A percentile compares a stretch with the other conserved stretches of the same genome.
Evolutionary conservation across 2,329 filamentous ascomycete genomes (phyloP).

Genomic region (Diaporthe ampelina): DNA sequence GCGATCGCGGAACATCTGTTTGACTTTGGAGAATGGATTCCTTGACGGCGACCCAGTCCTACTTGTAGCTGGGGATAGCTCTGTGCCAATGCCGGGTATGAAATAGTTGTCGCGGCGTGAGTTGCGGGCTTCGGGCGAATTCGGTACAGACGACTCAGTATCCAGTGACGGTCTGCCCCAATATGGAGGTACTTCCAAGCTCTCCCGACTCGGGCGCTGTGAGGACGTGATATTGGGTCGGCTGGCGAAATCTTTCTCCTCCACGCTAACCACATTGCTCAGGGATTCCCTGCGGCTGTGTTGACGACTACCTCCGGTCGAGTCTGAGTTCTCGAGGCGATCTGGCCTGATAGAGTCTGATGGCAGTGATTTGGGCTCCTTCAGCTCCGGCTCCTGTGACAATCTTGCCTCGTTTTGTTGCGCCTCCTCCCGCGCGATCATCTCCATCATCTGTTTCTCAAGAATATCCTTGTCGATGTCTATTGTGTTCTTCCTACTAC

Average conservation of each 20-base stretch:
- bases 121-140: constrained; percentile 66
- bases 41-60: constrained; percentile 72
- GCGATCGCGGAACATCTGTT: constrained; percentile 68
- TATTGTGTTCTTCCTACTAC: constrained; percentile 61
- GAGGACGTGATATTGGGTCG: constrained; percentile 47
- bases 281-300: constrained; percentile 55
- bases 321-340: constrained; percentile 42
- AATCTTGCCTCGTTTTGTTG: constrained; percentile 56
- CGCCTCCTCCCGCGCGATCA: constrained; percentile 70
- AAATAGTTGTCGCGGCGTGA: constrained; percentile 60
- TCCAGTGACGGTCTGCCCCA: constrained; percentile 58
- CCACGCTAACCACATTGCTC: constrained; percentile 57
- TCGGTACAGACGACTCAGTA: constrained; percentile 60
- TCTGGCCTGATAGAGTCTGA: constrained; percentile 53
- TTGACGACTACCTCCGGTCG: constrained; percentile 50
- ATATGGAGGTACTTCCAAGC: constrained; percentile 63
- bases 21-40: constrained; percentile 70
- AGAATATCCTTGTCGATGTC: constrained; percentile 66
- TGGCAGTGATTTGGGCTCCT: constrained; percentile 51
- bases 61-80: constrained; percentile 74
- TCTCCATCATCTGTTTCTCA: constrained; percentile 73
- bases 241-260: constrained; percentile 47
- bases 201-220: constrained; percentile 54
- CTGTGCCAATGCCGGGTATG: constrained; percentile 72
- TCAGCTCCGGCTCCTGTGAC: constrained; percentile 49